Conservation (phyloP, 2,329 filamentous ascomycete genomes). For the Fusarium haematococcum region DNA sequence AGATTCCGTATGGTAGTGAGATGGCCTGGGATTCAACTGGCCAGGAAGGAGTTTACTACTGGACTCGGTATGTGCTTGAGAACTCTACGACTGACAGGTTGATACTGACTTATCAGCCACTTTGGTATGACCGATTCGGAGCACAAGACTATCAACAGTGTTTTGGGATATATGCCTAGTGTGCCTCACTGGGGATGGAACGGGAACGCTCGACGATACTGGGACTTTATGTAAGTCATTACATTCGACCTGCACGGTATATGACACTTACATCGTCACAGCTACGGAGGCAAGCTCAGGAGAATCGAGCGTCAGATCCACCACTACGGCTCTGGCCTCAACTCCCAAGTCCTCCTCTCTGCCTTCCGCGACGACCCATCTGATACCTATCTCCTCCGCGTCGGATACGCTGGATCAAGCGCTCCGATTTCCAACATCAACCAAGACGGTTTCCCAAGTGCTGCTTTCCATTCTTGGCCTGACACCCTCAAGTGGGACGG, state of each 20-base stretch:
- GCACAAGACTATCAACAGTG: conserved; percentile 63
- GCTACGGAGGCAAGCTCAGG: conserved; percentile 56
- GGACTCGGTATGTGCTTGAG: conserved; percentile 55
- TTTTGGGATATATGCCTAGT: conserved; percentile 67
- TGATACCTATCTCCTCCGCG: conserved; percentile 63
- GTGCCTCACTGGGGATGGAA: conserved; percentile 73
- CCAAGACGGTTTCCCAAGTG: conserved; percentile 64
- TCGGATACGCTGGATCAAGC: conserved; percentile 65
- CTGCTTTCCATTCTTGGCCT: conserved; percentile 68
- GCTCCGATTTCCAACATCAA: conserved; percentile 68
- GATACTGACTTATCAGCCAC: conserved; percentile 49
- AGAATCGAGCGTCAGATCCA: conserved; percentile 62
- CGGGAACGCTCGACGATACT: conserved; percentile 70
- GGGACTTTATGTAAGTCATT: conserved; percentile 65
- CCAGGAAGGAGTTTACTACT: conserved; percentile 71
- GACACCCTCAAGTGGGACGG: conserved; percentile 67
- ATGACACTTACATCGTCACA: conserved; percentile 22
- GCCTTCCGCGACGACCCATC: conserved; percentile 60
- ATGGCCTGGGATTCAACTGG: conserved; percentile 74
- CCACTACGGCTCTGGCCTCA: conserved; percentile 71
- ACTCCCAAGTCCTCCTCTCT: conserved; percentile 65
- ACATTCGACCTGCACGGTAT: neutral
- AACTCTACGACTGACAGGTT: rapidly evolving
- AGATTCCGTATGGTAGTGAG: conserved; percentile 69
- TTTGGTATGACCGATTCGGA: conserved; percentile 61